Conservation (phyloP, 768 basidiomycete genomes). For the Termitomyces sp. region DNA sequence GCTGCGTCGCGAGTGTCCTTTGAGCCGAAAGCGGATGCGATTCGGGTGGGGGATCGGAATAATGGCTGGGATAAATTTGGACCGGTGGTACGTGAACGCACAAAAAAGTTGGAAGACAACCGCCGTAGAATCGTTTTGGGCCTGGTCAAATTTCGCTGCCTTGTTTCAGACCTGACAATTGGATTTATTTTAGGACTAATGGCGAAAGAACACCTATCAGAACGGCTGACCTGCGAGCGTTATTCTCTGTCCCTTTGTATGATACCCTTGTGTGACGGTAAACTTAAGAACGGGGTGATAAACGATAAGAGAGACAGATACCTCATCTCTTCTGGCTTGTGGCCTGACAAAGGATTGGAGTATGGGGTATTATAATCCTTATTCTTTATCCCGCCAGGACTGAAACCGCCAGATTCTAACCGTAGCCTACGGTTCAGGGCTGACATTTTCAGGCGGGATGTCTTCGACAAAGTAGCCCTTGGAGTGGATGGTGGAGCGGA, state of each 20-base stretch:
- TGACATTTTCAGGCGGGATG: constrained; percentile 11
- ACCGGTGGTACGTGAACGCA: constrained; percentile 5
- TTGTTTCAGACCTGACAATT: constrained; percentile 5
- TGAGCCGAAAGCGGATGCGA: constrained; percentile 19
- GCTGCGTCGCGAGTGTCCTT: constrained; percentile 48
- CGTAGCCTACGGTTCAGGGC: constrained; percentile 15
- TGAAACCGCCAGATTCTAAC: constrained; percentile 2
- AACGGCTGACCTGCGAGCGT: constrained; percentile 2
- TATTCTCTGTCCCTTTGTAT: constrained; percentile 1
- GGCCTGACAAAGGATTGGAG: background rate
- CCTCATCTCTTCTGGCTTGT: constrained; percentile 8
- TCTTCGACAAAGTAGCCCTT: constrained; percentile 17
- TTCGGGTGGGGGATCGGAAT: constrained; percentile 12
- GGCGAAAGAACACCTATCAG: background rate
- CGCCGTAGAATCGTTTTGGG: constrained; percentile 28
- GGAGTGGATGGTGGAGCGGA: constrained; percentile 16
- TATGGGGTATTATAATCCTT: constrained; percentile 6
- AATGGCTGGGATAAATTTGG: constrained; percentile 7
- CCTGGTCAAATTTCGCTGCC: constrained; percentile 18
- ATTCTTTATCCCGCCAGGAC: constrained; percentile 4
- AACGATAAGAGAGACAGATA: background rate
- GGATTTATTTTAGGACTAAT: background rate
- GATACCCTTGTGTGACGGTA: background rate
- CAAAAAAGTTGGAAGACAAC: constrained; percentile 27
- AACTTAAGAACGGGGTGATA: background rate